Evolutionary conservation across 495 filamentous ascomycete species (phyloP).

Genomic region (Aspergillus kassunensis): DNA sequence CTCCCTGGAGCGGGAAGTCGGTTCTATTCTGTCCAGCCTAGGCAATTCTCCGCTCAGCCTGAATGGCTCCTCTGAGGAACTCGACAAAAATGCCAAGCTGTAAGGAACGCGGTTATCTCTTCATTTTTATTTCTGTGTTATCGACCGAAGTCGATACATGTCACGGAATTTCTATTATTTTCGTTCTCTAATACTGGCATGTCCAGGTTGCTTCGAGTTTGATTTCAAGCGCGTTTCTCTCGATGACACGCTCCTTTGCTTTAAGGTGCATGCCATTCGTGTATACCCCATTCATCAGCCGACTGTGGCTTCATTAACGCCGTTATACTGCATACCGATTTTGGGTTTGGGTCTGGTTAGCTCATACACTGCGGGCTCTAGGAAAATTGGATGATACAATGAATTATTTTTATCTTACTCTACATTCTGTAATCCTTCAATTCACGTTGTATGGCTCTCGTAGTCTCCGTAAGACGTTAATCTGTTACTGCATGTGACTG

Average conservation of each 20-base stretch:
- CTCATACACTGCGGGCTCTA: conserved; percentile 12
- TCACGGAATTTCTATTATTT: conserved; percentile 7
- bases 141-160: not conserved
- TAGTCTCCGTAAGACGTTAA: too few relatives aligned
- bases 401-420: not conserved
- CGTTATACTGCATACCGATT: conserved; percentile 13
- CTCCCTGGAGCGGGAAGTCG: conserved; percentile 51
- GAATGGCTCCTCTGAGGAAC: conserved; percentile 31
- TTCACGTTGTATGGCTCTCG: too few relatives aligned
- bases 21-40: conserved; percentile 42
- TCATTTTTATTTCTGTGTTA: conserved; percentile 1
- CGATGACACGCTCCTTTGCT: conserved; percentile 12
- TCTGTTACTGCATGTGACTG: too few relatives aligned
- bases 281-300: conserved; percentile 20
- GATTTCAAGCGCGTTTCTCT: conserved; percentile 32
- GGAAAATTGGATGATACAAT: conserved; percentile 17
- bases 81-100: conserved; percentile 40
- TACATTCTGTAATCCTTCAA: too few relatives aligned
- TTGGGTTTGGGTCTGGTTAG: conserved; percentile 14
- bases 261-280: conserved; percentile 21
- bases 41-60: conserved; percentile 24
- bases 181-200: conserved; percentile 16
- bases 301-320: conserved; percentile 11
- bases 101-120: conserved; percentile 24
- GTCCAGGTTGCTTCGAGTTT: conserved; percentile 20